Percentiles rank a stretch among this genome's conserved stretches.
phyloP scores from a whole-genome alignment of 768 basidiomycete genomes.

The Calocera viscosa region DNA sequence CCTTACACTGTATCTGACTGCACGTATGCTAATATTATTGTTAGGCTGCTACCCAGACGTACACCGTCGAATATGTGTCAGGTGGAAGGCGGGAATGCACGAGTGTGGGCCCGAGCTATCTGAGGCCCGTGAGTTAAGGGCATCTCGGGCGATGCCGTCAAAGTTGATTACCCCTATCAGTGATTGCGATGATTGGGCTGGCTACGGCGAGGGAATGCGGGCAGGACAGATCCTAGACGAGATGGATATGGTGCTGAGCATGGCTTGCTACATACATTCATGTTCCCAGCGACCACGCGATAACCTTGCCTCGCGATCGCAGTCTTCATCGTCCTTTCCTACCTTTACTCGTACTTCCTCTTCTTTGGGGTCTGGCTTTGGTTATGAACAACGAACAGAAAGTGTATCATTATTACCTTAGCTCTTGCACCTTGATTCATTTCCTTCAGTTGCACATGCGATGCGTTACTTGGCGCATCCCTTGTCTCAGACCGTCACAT shows the following conservation, averaged over 20 bases:
- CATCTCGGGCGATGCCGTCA: not conserved
- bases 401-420: constrained; percentile 1
- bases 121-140: constrained; percentile 6
- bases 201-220: not conserved
- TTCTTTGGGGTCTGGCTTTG: not conserved
- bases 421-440: not conserved
- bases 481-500: too few species aligned
- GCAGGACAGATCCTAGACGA: not conserved
- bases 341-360: not conserved
- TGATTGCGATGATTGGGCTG: not conserved
- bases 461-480: too few species aligned
- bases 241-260: not conserved
- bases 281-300: not conserved
- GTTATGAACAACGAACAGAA: not conserved
- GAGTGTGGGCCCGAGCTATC: constrained; percentile 1
- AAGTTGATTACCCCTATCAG: not conserved
- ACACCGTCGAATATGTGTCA: not conserved
- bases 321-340: not conserved
- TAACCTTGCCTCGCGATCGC: too few species aligned
- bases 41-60: constrained; percentile 3
- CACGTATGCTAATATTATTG: not conserved
- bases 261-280: not conserved
- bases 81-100: not conserved
- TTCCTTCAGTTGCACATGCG: not conserved
- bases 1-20: too few species aligned